These are phyloP conservation scores for Sapria himalayana DNA, from an alignment of 345 rosid species.

Conservation along the genomic window DNA sequence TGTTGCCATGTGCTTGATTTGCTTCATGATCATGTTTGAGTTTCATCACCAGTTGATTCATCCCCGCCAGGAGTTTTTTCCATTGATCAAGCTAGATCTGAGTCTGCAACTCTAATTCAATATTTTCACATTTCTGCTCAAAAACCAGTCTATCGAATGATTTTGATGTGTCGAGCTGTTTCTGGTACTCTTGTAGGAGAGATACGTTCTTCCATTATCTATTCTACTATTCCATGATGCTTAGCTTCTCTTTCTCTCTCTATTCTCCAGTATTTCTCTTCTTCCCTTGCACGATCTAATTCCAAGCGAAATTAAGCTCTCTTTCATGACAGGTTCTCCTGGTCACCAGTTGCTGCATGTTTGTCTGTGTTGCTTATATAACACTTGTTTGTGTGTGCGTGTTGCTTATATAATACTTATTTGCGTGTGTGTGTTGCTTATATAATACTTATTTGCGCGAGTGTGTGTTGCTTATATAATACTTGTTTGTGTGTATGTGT, in stretches of 20 bases:
- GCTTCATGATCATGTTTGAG: constrained; percentile 24
- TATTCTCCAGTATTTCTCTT: constrained; percentile 21
- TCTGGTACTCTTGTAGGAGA: constrained; percentile 30
- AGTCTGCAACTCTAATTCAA: constrained; percentile 27
- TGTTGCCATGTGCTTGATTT: constrained; percentile 11
- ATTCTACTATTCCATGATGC: constrained; percentile 30
- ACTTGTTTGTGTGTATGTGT: no score
- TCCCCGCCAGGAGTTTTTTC: constrained; percentile 27
- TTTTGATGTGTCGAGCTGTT: constrained; percentile 32
- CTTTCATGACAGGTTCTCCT: constrained; percentile 36
- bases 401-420: no score
- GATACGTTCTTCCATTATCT: constrained; percentile 37
- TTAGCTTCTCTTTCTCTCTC: constrained; percentile 37
- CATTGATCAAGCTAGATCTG: constrained; percentile 34
- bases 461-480: no score
- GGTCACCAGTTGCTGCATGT: constrained; percentile 26
- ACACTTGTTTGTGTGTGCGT: no score
- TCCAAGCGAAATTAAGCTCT: constrained; percentile 34
- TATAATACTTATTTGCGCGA: no score
- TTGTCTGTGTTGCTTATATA: no score
- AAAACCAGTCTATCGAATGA: constrained; percentile 37
- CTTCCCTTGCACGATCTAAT: constrained; percentile 21
- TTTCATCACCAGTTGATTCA: constrained; percentile 28
- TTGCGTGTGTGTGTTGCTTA: no score
- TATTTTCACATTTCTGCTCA: constrained; percentile 31